Evolutionary conservation across 805 yeast genomes (phyloP), one percentile per base, ranked within the genome.

Genomic region (Metschnikowia continentalis): DNA sequence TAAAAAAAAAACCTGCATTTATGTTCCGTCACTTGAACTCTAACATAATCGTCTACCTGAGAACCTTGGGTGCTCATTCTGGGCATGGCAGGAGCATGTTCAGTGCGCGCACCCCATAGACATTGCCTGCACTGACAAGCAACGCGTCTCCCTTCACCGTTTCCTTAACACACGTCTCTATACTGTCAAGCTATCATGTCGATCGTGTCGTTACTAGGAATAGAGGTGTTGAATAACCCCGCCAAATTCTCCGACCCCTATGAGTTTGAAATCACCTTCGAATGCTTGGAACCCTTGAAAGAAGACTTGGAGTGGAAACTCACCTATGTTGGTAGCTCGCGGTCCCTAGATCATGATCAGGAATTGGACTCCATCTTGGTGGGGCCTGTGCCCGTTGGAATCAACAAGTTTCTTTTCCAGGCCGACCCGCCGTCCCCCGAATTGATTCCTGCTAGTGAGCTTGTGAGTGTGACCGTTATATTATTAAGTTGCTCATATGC

Each of bases 381-480:
- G 3, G 99, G 99, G 0, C 99, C 99, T 0, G 96, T 94, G 2
- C 99, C 99, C 0, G 96, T 94, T 1, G 99, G 99, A 1, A 83
- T 92, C 38, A 94, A 94, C 65, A 90, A 92, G 68, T 94, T 94
- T 62, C 78, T 91, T 10, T 87, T 94, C 67, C 82, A 88, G 17
- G 97, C 98, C 0, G 98, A 95, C 62, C 96, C 99, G 0, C 99
- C 99, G 1, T 83, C 92, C 1, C 95, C 97, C 0, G 98, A 92
- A 59, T 70, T 91, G 58, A 94, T 94, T 57, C 99, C 99, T 0
- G 97, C 97, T 3, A 85, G 90, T 58, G 99, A 94, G 66, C 77
- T 94, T 55, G 97, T 94, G 13, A 83, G 92, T 54, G 98, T 94
- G 39, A 94, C 99, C 0, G 99, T 94, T 32, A 91, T 94, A 51